phyloP scores from a whole-genome alignment of 768 basidiomycete genomes.

The Mycena alexandri region DNA sequence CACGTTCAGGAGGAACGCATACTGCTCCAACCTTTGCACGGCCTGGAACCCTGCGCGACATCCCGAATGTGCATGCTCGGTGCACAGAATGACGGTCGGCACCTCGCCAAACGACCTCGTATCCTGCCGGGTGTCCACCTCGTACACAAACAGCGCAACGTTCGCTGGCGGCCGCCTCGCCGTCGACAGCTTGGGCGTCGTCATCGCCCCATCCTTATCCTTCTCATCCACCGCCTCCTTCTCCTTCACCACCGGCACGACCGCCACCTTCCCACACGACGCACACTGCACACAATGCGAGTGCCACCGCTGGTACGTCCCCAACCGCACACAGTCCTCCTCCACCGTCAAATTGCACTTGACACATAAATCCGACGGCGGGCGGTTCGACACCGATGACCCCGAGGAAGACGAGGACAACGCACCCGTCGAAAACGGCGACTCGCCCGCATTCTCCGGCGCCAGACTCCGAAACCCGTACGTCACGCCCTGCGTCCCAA shows the following conservation, averaged over 20 bases:
- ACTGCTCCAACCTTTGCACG: constrained; percentile 96
- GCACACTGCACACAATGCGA: constrained; percentile 91
- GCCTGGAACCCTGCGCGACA: constrained; percentile 87
- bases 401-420: constrained; percentile 54
- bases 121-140: constrained; percentile 76
- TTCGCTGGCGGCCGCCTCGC: constrained; percentile 84
- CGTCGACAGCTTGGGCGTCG: constrained; percentile 71
- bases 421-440: constrained; percentile 73
- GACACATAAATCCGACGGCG: constrained; percentile 92
- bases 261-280: constrained; percentile 83
- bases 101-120: constrained; percentile 79
- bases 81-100: constrained; percentile 81
- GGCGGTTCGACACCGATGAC: constrained; percentile 72
- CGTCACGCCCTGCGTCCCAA: constrained; percentile 87
- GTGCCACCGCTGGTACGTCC: constrained; percentile 98
- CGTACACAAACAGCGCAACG: constrained; percentile 83
- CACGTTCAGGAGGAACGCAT: constrained; percentile 96
- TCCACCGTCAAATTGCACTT: constrained; percentile 93
- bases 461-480: constrained; percentile 95
- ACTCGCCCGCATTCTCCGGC: constrained; percentile 91
- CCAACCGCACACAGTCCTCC: constrained; percentile 95
- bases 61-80: constrained; percentile 76
- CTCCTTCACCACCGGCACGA: constrained; percentile 65
- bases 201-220: constrained; percentile 52
- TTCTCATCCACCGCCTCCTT: constrained; percentile 51